Base-by-base conservation (phyloP, 2,329 filamentous ascomycete genomes). In the Ceratocystis huliohia region DNA sequence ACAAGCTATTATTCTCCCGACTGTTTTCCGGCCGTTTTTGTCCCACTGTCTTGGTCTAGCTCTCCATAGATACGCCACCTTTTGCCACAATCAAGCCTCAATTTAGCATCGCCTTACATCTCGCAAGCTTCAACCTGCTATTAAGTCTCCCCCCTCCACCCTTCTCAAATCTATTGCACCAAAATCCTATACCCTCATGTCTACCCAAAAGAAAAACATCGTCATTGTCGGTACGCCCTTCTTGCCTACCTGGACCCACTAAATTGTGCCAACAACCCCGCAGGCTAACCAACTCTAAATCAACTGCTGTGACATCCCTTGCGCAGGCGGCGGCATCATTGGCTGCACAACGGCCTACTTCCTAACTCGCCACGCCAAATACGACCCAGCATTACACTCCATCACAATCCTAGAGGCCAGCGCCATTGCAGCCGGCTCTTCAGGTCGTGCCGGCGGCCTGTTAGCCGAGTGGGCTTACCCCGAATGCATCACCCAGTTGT, bases 391-490 rank as follows among this genome's bases (percentile, higher is more conserved):
- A 25, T 82, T 84, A 65, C 89, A 96, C 74, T 86, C 81, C 65
- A 87, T 97, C 72, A 96, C 89, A 1, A 80, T 99, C 37, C 81
- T 97, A 65, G 94, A 99, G 79, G 91, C 94, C 0, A 86, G 85
- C 2, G 82, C 87, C 22, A 87, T 97, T 70, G 94, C 94, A 5
- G 85, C 90, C n/a, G 93, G 89, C 28, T 93, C 94, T 46, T 96
- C 91, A 7, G 94, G 94, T 50, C 97, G 96, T 77, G 93, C 94
- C 0, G 94, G 94, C 17, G 94, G 94, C 0, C 80, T 99, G 3
- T 81, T 99, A 25, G 94, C 87, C 0, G 79, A 92, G 17, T 97
- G 93, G 91, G 94, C 93, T 0, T 96, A 96, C 73, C 94, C 94
- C 0, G 80, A 79, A 67, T 87, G 84, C 71, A 84, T 97, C 48